A percentile compares a stretch with the other conserved stretches of the same genome.
Conservation (phyloP, 768 basidiomycete genomes). For the Tricholoma saponaceum region DNA sequence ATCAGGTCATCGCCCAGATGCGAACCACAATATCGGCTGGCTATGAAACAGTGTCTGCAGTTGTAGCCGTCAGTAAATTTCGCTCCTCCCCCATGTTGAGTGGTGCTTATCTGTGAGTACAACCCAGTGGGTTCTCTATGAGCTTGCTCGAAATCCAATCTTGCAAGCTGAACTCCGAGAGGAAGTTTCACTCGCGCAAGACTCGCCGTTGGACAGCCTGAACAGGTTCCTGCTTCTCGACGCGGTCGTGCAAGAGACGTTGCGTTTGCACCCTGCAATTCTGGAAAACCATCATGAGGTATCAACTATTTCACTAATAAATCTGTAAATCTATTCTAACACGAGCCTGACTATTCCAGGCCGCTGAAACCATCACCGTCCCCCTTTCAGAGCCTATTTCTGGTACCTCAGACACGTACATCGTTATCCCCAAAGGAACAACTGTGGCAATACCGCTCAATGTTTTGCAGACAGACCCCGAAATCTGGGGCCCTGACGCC, state of each 20-base stretch:
- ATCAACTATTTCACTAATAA: neutral
- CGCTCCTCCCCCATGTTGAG: constrained; percentile 10
- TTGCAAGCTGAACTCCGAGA: constrained; percentile 55
- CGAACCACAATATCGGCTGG: constrained; percentile 61
- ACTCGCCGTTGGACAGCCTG: constrained; percentile 50
- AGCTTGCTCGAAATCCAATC: constrained; percentile 47
- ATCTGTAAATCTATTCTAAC: constrained; percentile 3
- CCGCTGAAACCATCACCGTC: constrained; percentile 45
- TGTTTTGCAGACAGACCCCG: constrained; percentile 50
- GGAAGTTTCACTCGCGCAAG: constrained; percentile 40
- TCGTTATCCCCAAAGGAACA: constrained; percentile 55
- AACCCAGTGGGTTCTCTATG: constrained; percentile 61
- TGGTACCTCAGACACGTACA: constrained; percentile 35
- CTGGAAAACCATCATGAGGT: constrained; percentile 66
- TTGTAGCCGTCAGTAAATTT: constrained; percentile 31
- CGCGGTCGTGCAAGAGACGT: constrained; percentile 56
- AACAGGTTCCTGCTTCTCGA: constrained; percentile 53
- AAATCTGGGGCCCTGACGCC: constrained; percentile 59
- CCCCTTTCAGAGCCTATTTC: constrained; percentile 52
- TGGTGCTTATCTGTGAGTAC: constrained; percentile 1
- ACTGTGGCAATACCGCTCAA: constrained; percentile 51
- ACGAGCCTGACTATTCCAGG: constrained; percentile 25
- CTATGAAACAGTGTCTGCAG: constrained; percentile 48
- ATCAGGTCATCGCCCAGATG: constrained; percentile 55
- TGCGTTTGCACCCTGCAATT: constrained; percentile 59